Conservation (phyloP, 257 asterid genomes). For the Solanum sparsipilum region DNA sequence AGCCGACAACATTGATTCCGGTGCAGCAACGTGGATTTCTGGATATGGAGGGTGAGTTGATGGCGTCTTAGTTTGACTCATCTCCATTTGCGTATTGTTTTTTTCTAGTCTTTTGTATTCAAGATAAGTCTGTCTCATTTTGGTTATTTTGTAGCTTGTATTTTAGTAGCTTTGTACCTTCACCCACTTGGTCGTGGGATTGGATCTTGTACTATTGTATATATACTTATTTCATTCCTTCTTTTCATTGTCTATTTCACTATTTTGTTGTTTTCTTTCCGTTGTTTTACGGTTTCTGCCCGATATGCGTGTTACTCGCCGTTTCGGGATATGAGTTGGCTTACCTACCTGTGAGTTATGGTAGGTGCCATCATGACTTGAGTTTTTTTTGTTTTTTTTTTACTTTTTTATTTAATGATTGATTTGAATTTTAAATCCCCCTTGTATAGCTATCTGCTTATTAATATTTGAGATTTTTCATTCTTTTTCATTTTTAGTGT, state of each 20-base stretch:
- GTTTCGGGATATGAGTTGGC: too few species aligned
- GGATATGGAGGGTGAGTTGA: not conserved
- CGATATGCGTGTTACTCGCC: too few species aligned
- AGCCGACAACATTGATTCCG: too few species aligned
- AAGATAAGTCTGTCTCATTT: not conserved
- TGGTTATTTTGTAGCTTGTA: not conserved
- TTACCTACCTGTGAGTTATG: too few species aligned
- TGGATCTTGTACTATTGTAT: too few species aligned
- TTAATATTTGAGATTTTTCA: not conserved
- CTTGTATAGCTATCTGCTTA: not conserved
- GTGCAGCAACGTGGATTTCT: not conserved
- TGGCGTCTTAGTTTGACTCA: not conserved
- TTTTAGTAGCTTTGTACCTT: not conserved
- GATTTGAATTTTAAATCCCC: not conserved
- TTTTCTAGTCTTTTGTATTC: not conserved
- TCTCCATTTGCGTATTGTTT: not conserved
- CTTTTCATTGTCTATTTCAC: too few species aligned
- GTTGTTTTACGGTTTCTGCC: too few species aligned
- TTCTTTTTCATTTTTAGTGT: not conserved
- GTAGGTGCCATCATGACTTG: too few species aligned
- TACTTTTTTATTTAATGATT: not conserved
- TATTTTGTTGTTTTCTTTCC: too few species aligned
- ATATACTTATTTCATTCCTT: too few species aligned
- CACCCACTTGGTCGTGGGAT: not conserved
- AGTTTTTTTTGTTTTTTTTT: too few species aligned